Evolutionary conservation across 2,329 filamentous ascomycete genomes (phyloP).

Genomic region (Sporothrix dimorphospora): DNA sequence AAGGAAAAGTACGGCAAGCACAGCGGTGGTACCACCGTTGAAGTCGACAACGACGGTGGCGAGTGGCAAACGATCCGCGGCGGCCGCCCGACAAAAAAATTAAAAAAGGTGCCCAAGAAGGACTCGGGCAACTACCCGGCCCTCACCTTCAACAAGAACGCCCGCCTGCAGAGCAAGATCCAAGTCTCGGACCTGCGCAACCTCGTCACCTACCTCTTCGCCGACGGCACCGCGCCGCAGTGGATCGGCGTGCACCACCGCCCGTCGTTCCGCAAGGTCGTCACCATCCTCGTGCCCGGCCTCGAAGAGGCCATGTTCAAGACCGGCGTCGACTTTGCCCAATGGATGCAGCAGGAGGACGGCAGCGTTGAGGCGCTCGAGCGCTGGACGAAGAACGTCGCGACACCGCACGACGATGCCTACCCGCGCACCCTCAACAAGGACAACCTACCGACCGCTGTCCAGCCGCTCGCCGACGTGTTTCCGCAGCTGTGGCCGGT

Average conservation of each 20-base stretch:
- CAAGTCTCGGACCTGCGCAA: conserved; percentile 65
- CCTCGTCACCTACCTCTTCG: conserved; percentile 67
- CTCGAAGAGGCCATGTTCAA: conserved; percentile 90
- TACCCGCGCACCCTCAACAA: conserved; percentile 58
- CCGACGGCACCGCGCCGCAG: conserved; percentile 65
- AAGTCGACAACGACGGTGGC: conserved; percentile 40
- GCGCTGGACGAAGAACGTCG: conserved; percentile 46
- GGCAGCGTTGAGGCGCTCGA: conserved; percentile 41
- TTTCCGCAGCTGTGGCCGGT: conserved; percentile 91
- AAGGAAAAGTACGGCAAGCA: neutral
- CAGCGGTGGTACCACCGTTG: neutral
- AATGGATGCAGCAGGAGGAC: conserved; percentile 46
- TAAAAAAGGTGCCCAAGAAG: conserved; percentile 62
- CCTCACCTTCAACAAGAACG: conserved; percentile 60
- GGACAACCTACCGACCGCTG: conserved; percentile 54
- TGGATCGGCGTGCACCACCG: conserved; percentile 67
- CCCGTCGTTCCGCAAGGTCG: conserved; percentile 73
- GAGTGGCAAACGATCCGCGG: conserved; percentile 57
- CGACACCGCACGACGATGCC: conserved; percentile 53
- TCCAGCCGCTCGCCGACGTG: conserved; percentile 75
- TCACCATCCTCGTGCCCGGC: conserved; percentile 89
- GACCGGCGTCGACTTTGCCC: conserved; percentile 54
- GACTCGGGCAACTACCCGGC: conserved; percentile 61
- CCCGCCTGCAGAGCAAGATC: conserved; percentile 64
- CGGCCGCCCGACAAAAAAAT: conserved; percentile 53